These are phyloP conservation scores for Debaryomycetaceae sp. DNA, from an alignment of 1,139 yeast species.

Conservation along the genomic window DNA sequence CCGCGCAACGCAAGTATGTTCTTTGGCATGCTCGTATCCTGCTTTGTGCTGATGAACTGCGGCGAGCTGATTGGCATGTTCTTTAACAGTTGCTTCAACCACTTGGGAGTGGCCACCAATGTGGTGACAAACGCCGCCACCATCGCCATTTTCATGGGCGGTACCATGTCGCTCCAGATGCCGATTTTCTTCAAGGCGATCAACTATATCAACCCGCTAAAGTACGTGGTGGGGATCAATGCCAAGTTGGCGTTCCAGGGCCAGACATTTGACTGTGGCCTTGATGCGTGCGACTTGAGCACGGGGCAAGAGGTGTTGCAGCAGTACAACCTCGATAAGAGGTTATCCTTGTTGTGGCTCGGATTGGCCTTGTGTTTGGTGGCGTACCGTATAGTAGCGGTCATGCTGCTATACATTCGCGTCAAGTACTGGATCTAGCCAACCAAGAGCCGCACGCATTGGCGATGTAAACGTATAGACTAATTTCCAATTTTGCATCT, in stretches of 20 bases:
- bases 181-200: slow-evolving; percentile 14
- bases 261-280: slow-evolving; percentile 22
- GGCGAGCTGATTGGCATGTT: slow-evolving; percentile 17
- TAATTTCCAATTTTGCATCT: too few species aligned
- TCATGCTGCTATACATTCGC: slow-evolving; percentile 7
- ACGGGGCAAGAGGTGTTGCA: slow-evolving; percentile 27
- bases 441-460: neutral
- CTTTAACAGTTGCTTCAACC: slow-evolving; percentile 12
- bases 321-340: slow-evolving; percentile 19
- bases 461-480: too few species aligned
- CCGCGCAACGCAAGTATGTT: slow-evolving; percentile 14
- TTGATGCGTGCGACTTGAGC: slow-evolving; percentile 16
- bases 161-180: slow-evolving; percentile 18
- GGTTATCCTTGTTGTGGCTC: slow-evolving; percentile 17
- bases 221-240: slow-evolving; percentile 17
- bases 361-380: slow-evolving; percentile 12
- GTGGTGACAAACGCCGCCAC: slow-evolving; percentile 10
- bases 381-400: slow-evolving; percentile 11
- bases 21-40: slow-evolving; percentile 10
- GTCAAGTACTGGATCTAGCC: slow-evolving; percentile 7
- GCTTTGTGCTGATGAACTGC: slow-evolving; percentile 9
- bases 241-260: slow-evolving; percentile 26
- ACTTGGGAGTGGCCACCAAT: slow-evolving; percentile 16
- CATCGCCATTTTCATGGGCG: slow-evolving; percentile 17
- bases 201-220: slow-evolving; percentile 15